Evolutionary conservation across 371 early-diverging fungal species (phyloP), one percentile per base, ranked within the genome.

Genomic region (Polyrhizophydium stewartii): DNA sequence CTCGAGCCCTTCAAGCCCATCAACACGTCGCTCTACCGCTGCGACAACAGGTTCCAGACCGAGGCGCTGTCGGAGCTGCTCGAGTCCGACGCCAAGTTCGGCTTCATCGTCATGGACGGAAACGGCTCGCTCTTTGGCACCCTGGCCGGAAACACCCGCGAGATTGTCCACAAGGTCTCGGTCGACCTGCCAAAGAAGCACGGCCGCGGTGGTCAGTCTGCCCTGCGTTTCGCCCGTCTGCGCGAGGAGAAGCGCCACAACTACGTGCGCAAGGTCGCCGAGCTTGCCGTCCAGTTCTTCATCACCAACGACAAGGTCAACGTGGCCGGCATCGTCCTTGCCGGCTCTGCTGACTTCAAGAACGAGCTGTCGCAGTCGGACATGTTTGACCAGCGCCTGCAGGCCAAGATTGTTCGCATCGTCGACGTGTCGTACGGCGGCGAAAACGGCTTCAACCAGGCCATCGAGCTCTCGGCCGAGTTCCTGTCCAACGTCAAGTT

Each of bases 101-200:
- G 99, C 33, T 99, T 99, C 76, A 97, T 99, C 71, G 86, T 99
- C 61, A 97, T 99, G 90, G 99, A 99, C 77, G 99, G 99, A 86
- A 93, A 93, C 77, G 97, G 98, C 52, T 79, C 96, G 9, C 78
- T 99, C 53, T 99, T 97, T 75, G 99, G 99, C 55, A 90, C 93
- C n/a, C 82, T 99, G 27, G 85, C 92, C 59, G 99, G 99, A 50
- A 99, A 96, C 79, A 91, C 91, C 21, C 94, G 98, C 62, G 96
- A 97, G 58, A 88, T 99, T 50, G 79, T 99, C 62, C 96, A 97
- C 81, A 92, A 92, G 71, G 83, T 99, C 57, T 75, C 86, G 27
- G 99, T 99, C 43, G 99, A 99, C 71, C 77, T 99, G 64, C 99
- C 99, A 65, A 99, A 99, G 86, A 99, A 99, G 91, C 99, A 99